These are phyloP conservation scores for Lactifluus subvellereus DNA, from an alignment of 768 basidiomycete genomes.

Conservation along the genomic window DNA sequence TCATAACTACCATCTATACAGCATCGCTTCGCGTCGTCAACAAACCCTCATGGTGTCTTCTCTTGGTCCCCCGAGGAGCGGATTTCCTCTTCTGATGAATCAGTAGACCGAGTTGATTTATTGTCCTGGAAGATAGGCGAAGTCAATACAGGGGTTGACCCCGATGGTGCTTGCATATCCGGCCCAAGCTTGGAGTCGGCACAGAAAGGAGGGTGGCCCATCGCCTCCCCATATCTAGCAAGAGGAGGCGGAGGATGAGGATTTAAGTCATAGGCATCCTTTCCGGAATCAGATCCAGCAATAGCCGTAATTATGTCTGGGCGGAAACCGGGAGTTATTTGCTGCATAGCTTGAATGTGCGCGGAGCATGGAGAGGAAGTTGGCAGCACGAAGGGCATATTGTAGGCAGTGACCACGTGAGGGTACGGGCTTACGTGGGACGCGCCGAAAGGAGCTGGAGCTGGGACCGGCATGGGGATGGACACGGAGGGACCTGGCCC, in stretches of 20 bases:
- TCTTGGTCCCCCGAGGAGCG: background rate
- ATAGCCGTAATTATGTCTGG: no score
- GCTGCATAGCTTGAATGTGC: no score
- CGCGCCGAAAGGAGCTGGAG: no score
- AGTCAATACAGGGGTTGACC: background rate
- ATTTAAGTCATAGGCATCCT: background rate
- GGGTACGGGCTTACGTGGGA: no score
- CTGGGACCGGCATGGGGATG: background rate
- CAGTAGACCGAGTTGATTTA: background rate
- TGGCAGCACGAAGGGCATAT: background rate
- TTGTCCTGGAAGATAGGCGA: background rate
- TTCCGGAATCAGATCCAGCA: no score
- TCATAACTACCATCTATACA: no score
- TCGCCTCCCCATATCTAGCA: background rate
- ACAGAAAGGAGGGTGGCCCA: background rate
- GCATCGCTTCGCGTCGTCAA: no score
- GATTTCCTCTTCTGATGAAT: background rate
- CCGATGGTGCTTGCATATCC: background rate
- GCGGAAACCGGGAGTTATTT: no score
- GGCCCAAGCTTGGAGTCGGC: background rate
- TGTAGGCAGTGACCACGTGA: no score
- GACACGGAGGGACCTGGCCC: background rate
- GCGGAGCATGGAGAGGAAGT: background rate
- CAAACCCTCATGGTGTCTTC: background rate
- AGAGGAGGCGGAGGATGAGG: background rate